Evolutionary conservation across 2,329 filamentous ascomycete species (phyloP), one percentile per base, ranked within the genome.

Genomic region (Bipolaris victoriae): DNA sequence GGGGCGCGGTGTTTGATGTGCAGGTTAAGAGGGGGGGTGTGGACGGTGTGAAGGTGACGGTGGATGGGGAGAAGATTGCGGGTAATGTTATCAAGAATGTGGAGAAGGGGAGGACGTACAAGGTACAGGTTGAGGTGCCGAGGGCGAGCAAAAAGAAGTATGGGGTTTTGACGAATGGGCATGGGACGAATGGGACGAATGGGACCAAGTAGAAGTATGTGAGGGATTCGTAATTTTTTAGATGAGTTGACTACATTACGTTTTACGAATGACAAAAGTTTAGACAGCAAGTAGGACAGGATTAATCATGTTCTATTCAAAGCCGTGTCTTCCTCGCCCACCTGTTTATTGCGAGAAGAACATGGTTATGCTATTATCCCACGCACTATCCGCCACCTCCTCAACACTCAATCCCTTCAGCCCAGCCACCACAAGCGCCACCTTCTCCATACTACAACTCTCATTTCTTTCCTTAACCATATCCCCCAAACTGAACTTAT

Each of bases 401-500:
- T 81, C 75, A 0, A 82, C 72, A 1, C 61, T 40, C 1, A 79
- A 39, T 0, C 77, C 80, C 57, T 81, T 82, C 48, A 84, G 52
- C 7, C 82, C 81, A 2, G 82, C 82, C 4, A 83, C 80, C 1
- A 83, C 69, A 47, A 77, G 70, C 0, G 80, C 82, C 33, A 84
- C 81, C 44, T 77, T 70, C 39, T 78, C 78, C 11, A 84, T 81
- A 0, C 68, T 70, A 59, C 81, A 83, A 46, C 81, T 83, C 63
- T 84, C 82, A 58, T 84, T 83, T 39, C 81, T 69, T 55, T 80
- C 79, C 61, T 84, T 84, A 1, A 84, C 75, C 80, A 83, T 82
- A 31, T 71, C 70, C 0, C 75, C 77, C 7, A 60, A 35, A 46
- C 79, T 74, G 60, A 81, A 84, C 62, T 81, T 83, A 43, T 83